Evolutionary conservation across 2,329 filamentous ascomycete genomes (phyloP), one percentile per base, ranked within the genome.

Genomic region (Ploettnerulaceae sp.): DNA sequence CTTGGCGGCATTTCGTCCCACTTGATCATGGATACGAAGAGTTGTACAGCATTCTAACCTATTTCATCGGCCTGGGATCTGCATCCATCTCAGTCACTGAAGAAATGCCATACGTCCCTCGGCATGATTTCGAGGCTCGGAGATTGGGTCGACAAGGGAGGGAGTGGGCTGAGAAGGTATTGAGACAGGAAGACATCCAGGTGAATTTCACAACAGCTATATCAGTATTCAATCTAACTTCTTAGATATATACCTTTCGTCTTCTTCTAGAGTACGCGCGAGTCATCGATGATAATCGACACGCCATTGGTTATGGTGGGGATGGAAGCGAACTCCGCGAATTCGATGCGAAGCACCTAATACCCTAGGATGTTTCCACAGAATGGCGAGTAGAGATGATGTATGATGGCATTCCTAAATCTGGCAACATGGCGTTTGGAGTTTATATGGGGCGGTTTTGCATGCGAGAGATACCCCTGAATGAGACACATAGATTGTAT

Each of bases 1-100:
- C 84, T 0, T 93, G 87, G 86, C 79, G 80, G 58, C 87, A 93
- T 65, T 91, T 87, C 57, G 81, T 89, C 2, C 87, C 87, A 12
- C 81, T 91, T 75, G 84, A 89, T 61, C 85, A 78, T 59, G 76
- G 81, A 1, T 89, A 82, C 58, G 69, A 76, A 26, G 87, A 90
- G 56, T 75, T 85, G 57, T 89, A 81, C 51, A 81, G 77, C 33
- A 81, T 88, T 45, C 73, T 89, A 72, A 79, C 84, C 47, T 90
- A 87, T 60, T 89, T 90, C 58, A 60, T 86, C 4, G 82, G 82
- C 1, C 80, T 82, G 55, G 71, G 60, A 12, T 59, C 58, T 17
- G 65, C 75, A 2, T 60, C 76, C 1, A 69, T 77, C 61, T 69
- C 74, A 50, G 71, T 71, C 46, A 67, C 66, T 0, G 73, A 69